Percentiles rank a stretch among this genome's conserved stretches.
Evolutionary conservation across 768 basidiomycete species (phyloP).

Genomic region (Collybiopsis luxurians): DNA sequence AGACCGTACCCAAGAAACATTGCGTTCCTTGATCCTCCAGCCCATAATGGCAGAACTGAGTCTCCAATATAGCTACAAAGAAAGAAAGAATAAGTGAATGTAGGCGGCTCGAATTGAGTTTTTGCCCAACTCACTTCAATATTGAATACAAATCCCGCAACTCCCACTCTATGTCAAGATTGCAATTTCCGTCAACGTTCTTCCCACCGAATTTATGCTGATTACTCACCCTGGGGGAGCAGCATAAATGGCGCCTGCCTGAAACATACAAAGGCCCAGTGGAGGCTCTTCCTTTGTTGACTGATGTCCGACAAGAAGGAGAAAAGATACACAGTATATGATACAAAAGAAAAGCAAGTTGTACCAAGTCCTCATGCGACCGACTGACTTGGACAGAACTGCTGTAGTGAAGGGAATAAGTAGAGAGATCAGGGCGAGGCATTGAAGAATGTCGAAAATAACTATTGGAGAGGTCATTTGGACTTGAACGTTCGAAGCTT

Average conservation of each 20-base stretch:
- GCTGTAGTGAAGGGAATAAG: background rate
- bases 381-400: background rate
- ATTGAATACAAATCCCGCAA: background rate
- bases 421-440: background rate
- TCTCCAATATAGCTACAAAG: background rate
- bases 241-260: conserved; percentile 2
- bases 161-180: background rate
- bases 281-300: background rate
- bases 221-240: conserved; percentile 2
- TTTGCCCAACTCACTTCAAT: conserved; percentile 1
- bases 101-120: too few species aligned
- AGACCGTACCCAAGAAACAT: background rate
- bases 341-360: background rate
- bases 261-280: background rate
- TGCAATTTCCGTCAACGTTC: background rate
- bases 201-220: background rate
- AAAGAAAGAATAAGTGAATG: background rate
- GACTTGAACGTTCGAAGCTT: too few species aligned
- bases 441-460: background rate
- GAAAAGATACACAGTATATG: conserved; percentile 1
- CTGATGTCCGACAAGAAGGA: conserved; percentile 6
- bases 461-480: background rate
- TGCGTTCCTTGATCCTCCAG: background rate
- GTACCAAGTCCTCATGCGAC: conserved; percentile 8
- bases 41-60: background rate